phyloP scores from a whole-genome alignment of 495 filamentous ascomycete genomes.

The Penicillium goetzii region DNA sequence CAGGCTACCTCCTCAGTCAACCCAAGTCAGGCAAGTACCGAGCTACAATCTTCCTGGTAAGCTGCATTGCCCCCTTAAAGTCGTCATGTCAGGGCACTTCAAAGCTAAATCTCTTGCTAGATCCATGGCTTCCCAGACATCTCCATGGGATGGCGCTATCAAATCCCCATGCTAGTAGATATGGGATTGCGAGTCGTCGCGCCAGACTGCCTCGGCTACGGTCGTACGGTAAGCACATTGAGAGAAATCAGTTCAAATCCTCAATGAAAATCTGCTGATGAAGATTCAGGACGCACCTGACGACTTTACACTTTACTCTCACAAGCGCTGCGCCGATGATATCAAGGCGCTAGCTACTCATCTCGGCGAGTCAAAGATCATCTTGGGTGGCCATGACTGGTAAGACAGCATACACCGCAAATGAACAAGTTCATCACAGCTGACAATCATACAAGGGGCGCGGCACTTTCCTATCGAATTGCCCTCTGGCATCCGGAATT shows the following conservation, averaged over 20 bases:
- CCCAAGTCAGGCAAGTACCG: constrained; percentile 54
- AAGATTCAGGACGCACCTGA: constrained; percentile 58
- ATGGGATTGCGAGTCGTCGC: constrained; percentile 72
- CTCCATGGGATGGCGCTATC: constrained; percentile 75
- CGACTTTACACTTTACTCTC: constrained; percentile 61
- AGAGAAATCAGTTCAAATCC: background rate
- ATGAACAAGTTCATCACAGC: background rate
- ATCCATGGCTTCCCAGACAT: constrained; percentile 72
- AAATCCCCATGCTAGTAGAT: constrained; percentile 75
- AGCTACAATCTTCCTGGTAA: constrained; percentile 69
- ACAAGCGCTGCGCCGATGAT: constrained; percentile 71
- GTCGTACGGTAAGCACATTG: constrained; percentile 60
- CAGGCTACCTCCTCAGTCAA: constrained; percentile 68
- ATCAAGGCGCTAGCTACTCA: constrained; percentile 65
- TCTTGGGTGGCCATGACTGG: constrained; percentile 90
- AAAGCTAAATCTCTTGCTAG: constrained; percentile 29
- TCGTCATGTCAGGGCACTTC: background rate
- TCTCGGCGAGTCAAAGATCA: constrained; percentile 60
- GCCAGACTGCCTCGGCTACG: constrained; percentile 82
- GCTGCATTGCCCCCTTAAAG: background rate
- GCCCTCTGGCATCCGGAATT: constrained; percentile 73
- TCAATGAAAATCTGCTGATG: background rate
- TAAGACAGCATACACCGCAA: constrained; percentile 40
- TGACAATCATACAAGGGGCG: constrained; percentile 46
- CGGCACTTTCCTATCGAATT: constrained; percentile 61